These are phyloP conservation scores for Aspergillus carbonarius DNA, from an alignment of 2,329 filamentous ascomycete species.

Conservation along the genomic window DNA sequence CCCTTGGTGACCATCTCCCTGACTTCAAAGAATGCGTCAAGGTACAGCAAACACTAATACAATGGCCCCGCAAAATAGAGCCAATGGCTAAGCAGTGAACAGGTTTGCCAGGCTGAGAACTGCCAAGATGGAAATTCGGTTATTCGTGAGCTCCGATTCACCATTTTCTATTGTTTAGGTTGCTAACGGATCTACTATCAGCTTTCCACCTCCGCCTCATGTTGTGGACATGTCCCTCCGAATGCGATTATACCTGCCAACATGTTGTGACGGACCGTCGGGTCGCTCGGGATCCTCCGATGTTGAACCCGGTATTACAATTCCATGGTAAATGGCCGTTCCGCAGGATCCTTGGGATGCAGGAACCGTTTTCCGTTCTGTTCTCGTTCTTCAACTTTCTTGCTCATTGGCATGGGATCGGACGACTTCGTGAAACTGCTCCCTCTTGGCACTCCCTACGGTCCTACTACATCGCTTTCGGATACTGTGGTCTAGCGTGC, in stretches of 20 bases:
- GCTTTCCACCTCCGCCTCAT: slow-evolving; percentile 82
- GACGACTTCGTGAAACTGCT: slow-evolving; percentile 66
- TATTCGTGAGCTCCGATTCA: slow-evolving; percentile 63
- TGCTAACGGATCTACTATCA: slow-evolving; percentile 39
- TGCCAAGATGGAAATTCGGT: slow-evolving; percentile 66
- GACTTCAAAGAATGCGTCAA: slow-evolving; percentile 85
- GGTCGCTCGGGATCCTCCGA: slow-evolving; percentile 62
- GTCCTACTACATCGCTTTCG: slow-evolving; percentile 76
- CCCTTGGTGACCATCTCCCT: slow-evolving; percentile 77
- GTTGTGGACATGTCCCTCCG: slow-evolving; percentile 85
- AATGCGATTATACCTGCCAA: slow-evolving; percentile 98
- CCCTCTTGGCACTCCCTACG: slow-evolving; percentile 73
- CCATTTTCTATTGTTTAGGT: slow-evolving; percentile 9
- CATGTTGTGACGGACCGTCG: slow-evolving; percentile 80
- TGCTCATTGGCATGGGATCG: slow-evolving; percentile 77
- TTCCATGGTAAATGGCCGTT: slow-evolving; percentile 99
- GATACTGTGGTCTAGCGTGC: slow-evolving; percentile 75
- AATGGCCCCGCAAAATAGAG: background rate
- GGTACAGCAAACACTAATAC: slow-evolving; percentile 51
- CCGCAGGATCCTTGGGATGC: slow-evolving; percentile 82
- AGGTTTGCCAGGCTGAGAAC: slow-evolving; percentile 81
- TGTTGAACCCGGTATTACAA: slow-evolving; percentile 71
- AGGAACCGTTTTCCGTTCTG: slow-evolving; percentile 90
- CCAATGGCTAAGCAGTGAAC: slow-evolving; percentile 20
- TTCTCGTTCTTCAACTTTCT: slow-evolving; percentile 91